A percentile compares a stretch with the other conserved stretches of the same genome.
phyloP scores from a whole-genome alignment of 495 filamentous ascomycete genomes.

The Margaritispora aquatica region DNA sequence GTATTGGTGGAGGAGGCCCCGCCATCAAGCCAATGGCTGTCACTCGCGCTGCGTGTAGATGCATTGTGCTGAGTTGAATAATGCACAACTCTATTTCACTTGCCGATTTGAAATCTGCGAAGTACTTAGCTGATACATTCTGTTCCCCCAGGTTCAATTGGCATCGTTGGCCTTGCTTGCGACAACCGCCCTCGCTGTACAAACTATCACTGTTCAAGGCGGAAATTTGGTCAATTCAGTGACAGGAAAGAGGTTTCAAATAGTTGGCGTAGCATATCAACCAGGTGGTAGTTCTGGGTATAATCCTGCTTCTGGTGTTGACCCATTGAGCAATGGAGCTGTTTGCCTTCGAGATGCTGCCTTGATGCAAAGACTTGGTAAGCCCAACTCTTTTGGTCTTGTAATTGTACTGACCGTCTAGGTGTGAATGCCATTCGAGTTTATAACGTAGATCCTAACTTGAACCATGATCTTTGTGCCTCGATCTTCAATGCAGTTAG shows the following conservation, averaged over 20 bases:
- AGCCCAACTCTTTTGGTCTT: neutral
- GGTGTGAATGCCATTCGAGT: conserved; percentile 85
- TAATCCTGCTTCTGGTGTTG: conserved; percentile 47
- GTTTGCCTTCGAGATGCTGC: conserved; percentile 87
- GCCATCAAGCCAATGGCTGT: neutral
- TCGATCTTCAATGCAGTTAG: conserved; percentile 75
- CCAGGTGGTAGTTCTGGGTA: conserved; percentile 85
- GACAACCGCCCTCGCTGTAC: conserved; percentile 58
- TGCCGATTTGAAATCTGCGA: neutral
- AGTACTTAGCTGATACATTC: neutral
- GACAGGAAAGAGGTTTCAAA: conserved; percentile 75
- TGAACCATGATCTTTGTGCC: conserved; percentile 85
- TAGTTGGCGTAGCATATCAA: conserved; percentile 92
- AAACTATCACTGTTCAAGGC: conserved; percentile 64
- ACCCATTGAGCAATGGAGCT: conserved; percentile 70
- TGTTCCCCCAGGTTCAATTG: conserved; percentile 1
- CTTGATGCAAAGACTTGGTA: conserved; percentile 77
- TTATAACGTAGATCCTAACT: conserved; percentile 80
- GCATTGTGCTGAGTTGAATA: neutral
- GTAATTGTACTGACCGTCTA: conserved; percentile 16
- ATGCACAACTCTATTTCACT: neutral
- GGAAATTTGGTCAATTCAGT: conserved; percentile 78
- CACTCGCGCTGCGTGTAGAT: neutral
- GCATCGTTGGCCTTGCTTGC: conserved; percentile 27
- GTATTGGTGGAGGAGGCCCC: neutral